phyloP scores from a whole-genome alignment of 1,284 basidiomycete species.

The Rhizoctonia solani region DNA sequence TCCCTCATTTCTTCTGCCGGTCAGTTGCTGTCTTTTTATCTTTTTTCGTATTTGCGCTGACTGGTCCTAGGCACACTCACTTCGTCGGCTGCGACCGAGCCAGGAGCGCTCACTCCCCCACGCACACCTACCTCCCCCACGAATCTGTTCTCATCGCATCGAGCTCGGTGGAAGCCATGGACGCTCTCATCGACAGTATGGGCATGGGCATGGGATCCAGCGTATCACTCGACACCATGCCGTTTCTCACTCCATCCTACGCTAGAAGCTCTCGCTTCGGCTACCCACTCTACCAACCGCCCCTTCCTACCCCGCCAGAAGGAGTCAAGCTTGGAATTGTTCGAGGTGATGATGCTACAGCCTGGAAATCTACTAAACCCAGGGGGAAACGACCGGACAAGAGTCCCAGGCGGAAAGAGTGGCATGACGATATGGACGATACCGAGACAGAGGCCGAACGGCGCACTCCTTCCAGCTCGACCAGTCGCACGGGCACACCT shows the following conservation, averaged over 20 bases:
- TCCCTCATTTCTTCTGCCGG: slow-evolving; percentile 20
- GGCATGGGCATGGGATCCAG: too few relatives aligned
- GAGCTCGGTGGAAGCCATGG: slow-evolving; percentile 76
- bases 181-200: slow-evolving; percentile 83
- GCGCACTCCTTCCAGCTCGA: neutral
- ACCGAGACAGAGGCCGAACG: too few relatives aligned
- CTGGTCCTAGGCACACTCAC: slow-evolving; percentile 3
- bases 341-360: too few relatives aligned
- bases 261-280: slow-evolving; percentile 22
- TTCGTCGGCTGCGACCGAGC: too few relatives aligned
- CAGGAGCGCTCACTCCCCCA: slow-evolving; percentile 34
- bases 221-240: slow-evolving; percentile 40
- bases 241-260: slow-evolving; percentile 57
- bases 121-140: slow-evolving; percentile 35
- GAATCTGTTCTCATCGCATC: slow-evolving; percentile 74
- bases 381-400: too few relatives aligned
- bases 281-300: slow-evolving; percentile 74
- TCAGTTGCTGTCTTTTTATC: neutral
- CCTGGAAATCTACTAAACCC: too few relatives aligned
- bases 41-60: neutral
- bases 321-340: slow-evolving; percentile 71
- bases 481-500: slow-evolving; percentile 22
- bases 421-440: neutral
- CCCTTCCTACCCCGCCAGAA: slow-evolving; percentile 76
- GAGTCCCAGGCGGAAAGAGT: slow-evolving; percentile 35